A percentile compares a stretch with the other conserved stretches of the same genome.
Evolutionary conservation across 441 rosid species (phyloP).

Genomic region (Pelargonium fulgidum): DNA sequence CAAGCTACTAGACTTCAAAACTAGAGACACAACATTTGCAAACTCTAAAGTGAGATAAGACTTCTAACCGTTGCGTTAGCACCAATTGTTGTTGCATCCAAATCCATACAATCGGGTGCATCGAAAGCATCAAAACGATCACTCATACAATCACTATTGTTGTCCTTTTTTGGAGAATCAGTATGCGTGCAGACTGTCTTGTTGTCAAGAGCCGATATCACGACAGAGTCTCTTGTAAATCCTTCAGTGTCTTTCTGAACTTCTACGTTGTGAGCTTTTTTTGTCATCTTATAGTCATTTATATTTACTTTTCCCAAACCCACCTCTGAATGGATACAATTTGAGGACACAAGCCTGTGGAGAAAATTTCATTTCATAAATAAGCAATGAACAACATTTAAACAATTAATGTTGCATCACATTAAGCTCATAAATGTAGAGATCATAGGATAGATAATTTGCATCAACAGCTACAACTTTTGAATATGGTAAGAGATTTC

Average conservation of each 20-base stretch:
- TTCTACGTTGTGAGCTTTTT: slow-evolving; percentile 19
- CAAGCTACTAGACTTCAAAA: background rate
- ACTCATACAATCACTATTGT: slow-evolving; percentile 12
- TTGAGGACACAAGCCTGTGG: slow-evolving; percentile 25
- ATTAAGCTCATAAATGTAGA: slow-evolving; percentile 9
- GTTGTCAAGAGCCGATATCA: slow-evolving; percentile 13
- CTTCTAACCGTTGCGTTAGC: slow-evolving; percentile 20
- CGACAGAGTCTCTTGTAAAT: slow-evolving; percentile 11
- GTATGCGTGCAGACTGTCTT: background rate
- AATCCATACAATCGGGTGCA: slow-evolving; percentile 16
- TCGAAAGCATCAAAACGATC: slow-evolving; percentile 15
- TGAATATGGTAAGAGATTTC: background rate
- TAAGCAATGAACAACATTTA: slow-evolving; percentile 7
- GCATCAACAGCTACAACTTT: background rate
- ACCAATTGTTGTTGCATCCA: slow-evolving; percentile 13
- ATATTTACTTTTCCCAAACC: slow-evolving; percentile 17
- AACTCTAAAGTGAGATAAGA: background rate
- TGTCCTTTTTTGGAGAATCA: slow-evolving; percentile 20
- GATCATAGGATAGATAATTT: background rate
- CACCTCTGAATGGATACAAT: slow-evolving; percentile 16
- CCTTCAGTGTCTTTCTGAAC: slow-evolving; percentile 9
- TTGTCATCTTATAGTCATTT: slow-evolving; percentile 15
- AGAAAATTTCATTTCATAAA: background rate
- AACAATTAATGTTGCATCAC: background rate
- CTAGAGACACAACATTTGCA: background rate